These are phyloP conservation scores for Scenedesmus sp. DNA, from an alignment of 163 green algal genomes.

Conservation along the genomic window DNA sequence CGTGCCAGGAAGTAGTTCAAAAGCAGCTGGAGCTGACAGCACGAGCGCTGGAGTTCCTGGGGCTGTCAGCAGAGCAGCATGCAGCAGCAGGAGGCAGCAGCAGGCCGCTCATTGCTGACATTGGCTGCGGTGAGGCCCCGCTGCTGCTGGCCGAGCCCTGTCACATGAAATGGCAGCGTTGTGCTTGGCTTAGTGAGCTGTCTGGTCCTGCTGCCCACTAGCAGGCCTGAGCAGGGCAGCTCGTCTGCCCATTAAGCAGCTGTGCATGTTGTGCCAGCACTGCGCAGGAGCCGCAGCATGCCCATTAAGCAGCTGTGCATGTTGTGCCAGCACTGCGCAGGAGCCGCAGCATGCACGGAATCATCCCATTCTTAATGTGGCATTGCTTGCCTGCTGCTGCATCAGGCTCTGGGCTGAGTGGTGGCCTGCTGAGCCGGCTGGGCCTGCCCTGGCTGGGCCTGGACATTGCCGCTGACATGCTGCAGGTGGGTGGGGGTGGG, in stretches of 20 bases:
- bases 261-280: too few relatives aligned
- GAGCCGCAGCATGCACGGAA: not conserved
- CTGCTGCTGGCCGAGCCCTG: not conserved
- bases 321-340: too few relatives aligned
- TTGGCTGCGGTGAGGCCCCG: slow-evolving; percentile 61
- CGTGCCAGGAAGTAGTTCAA: not conserved
- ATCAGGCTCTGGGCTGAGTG: slow-evolving; percentile 58
- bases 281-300: too few relatives aligned
- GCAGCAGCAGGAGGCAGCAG: not conserved
- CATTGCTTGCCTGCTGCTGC: not conserved
- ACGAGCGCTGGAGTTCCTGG: slow-evolving; percentile 12
- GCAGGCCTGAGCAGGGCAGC: too few relatives aligned
- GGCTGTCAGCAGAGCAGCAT: not conserved
- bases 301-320: too few relatives aligned
- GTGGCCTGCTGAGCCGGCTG: slow-evolving; percentile 7
- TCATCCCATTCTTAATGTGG: too few relatives aligned
- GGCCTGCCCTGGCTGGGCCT: slow-evolving; percentile 57
- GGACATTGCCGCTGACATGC: slow-evolving; percentile 67
- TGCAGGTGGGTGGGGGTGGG: slow-evolving; percentile 22
- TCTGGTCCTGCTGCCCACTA: too few relatives aligned
- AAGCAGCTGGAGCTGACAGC: slow-evolving; percentile 29
- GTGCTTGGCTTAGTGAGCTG: not conserved
- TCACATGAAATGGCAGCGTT: not conserved
- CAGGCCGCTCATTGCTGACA: slow-evolving; percentile 55
- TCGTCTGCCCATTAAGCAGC: too few relatives aligned